phyloP scores from a whole-genome alignment of 345 rosid species.

The Eutrema heterophyllum region DNA sequence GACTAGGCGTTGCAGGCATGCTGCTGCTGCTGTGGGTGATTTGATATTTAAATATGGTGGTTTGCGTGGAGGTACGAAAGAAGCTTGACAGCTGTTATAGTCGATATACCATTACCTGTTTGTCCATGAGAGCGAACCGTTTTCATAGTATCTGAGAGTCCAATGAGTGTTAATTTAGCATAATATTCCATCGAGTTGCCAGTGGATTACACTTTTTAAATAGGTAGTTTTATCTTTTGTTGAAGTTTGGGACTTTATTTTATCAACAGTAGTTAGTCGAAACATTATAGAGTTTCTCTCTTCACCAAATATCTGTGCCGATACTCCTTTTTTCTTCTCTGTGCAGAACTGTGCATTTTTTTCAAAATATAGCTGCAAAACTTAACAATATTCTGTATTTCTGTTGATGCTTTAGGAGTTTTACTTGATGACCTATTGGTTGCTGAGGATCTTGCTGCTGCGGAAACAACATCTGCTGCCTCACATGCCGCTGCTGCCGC shows the following conservation, averaged over 20 bases:
- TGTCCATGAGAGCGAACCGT: neutral
- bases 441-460: slow-evolving; percentile 94
- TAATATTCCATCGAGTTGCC: neutral
- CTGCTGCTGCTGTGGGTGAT: slow-evolving; percentile 96
- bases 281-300: neutral
- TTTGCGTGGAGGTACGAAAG: slow-evolving; percentile 83
- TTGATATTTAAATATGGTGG: slow-evolving; percentile 95
- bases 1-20: slow-evolving; percentile 99
- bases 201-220: neutral
- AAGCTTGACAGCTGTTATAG: slow-evolving; percentile 8
- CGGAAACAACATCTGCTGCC: slow-evolving; percentile 86
- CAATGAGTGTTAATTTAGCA: neutral
- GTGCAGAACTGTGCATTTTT: neutral
- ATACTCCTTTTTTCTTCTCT: neutral
- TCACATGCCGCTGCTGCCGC: slow-evolving; percentile 95
- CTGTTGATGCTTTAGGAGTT: slow-evolving; percentile 56
- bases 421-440: slow-evolving; percentile 96
- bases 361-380: neutral
- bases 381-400: neutral
- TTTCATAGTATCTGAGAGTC: neutral
- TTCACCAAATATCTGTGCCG: neutral
- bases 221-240: slow-evolving; percentile 2
- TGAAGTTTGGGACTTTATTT: neutral
- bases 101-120: neutral
- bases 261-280: neutral